A percentile compares a stretch with the other conserved stretches of the same genome.
Conservation (phyloP, 345 rosid genomes). For the Eutrema heterophyllum region DNA sequence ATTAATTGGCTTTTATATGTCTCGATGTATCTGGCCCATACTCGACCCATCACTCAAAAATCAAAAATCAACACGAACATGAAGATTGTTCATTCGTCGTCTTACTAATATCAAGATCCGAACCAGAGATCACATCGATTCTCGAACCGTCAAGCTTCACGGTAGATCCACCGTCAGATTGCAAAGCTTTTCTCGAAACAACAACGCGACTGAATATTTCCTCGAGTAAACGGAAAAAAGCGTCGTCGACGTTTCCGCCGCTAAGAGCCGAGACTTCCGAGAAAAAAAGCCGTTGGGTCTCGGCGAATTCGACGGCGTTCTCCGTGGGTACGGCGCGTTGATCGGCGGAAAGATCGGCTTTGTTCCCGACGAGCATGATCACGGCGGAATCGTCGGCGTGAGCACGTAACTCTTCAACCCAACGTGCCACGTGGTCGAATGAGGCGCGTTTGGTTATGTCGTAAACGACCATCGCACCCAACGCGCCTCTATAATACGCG, state of each 20-base stretch:
- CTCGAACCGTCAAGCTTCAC: slow-evolving; percentile 48
- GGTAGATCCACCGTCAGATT: slow-evolving; percentile 19
- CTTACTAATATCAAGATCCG: slow-evolving; percentile 60
- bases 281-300: slow-evolving; percentile 68
- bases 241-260: slow-evolving; percentile 71
- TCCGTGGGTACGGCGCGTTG: slow-evolving; percentile 61
- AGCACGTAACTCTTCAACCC: slow-evolving; percentile 71
- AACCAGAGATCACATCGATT: slow-evolving; percentile 51
- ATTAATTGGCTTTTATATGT: background rate
- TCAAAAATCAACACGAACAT: slow-evolving; percentile 48
- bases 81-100: slow-evolving; percentile 47
- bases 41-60: background rate
- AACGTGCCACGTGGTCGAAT: slow-evolving; percentile 68
- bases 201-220: slow-evolving; percentile 46
- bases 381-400: slow-evolving; percentile 79
- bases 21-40: background rate
- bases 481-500: slow-evolving; percentile 70
- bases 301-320: slow-evolving; percentile 76
- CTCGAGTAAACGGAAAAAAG: slow-evolving; percentile 60
- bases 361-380: slow-evolving; percentile 74
- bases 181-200: slow-evolving; percentile 48
- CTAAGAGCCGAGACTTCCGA: slow-evolving; percentile 77
- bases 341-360: slow-evolving; percentile 60
- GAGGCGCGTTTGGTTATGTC: slow-evolving; percentile 59
- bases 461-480: slow-evolving; percentile 74